A percentile compares a stretch with the other conserved stretches of the same genome.
These are phyloP conservation scores for sunflower (Helianthus annuus) DNA, from an alignment of 129 eudicot genomes.

Conservation along the genomic window DNA sequence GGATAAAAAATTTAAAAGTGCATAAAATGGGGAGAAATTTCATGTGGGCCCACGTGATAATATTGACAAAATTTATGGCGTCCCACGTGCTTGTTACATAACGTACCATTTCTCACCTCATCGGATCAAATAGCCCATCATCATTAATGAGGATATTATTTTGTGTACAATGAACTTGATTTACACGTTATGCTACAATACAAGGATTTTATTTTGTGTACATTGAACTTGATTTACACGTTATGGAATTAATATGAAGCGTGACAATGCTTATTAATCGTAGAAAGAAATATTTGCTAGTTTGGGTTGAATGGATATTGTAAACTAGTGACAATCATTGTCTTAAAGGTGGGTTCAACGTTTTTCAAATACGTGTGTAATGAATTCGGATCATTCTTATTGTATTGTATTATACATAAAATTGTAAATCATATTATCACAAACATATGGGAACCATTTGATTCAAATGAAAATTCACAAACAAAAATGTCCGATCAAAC, in stretches of 20 bases:
- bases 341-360: too few species aligned
- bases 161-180: conserved; percentile 25
- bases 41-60: conserved; percentile 33
- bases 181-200: conserved; percentile 6
- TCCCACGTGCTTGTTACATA: conserved; percentile 22
- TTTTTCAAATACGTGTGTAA: too few species aligned
- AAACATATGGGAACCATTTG: too few species aligned
- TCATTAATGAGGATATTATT: conserved; percentile 8
- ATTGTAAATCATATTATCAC: too few species aligned
- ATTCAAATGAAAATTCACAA: too few species aligned
- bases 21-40: conserved; percentile 9
- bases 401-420: too few species aligned
- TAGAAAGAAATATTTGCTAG: not conserved
- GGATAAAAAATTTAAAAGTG: not conserved
- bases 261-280: not conserved
- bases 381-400: too few species aligned
- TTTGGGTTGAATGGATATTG: not conserved
- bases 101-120: not conserved
- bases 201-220: conserved; percentile 17
- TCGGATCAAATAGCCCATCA: conserved; percentile 29
- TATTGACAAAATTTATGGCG: conserved; percentile 20
- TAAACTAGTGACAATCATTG: too few species aligned
- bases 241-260: not conserved
- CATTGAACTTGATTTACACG: conserved; percentile 22
- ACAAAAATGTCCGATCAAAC: too few species aligned